phyloP scores from a whole-genome alignment of 2,329 filamentous ascomycete species.

The Pyrenophora graminea region DNA sequence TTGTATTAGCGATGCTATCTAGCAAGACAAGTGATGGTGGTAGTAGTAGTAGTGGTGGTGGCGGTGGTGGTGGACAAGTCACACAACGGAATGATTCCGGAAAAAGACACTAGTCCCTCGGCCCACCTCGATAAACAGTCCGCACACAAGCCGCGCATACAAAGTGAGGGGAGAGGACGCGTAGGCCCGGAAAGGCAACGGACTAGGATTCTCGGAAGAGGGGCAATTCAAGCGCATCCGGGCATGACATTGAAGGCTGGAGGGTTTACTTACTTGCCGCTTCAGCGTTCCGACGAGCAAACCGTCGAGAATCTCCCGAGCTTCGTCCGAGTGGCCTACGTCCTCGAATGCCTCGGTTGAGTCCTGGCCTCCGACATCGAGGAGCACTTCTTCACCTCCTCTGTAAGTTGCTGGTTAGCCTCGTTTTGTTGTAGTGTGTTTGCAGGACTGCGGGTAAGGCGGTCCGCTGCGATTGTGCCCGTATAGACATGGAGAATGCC shows the following conservation, averaged over 20 bases:
- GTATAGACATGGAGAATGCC: background rate
- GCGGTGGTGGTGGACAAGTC: no score
- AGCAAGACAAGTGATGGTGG: no score
- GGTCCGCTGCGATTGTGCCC: background rate
- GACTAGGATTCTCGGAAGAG: no score
- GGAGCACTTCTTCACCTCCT: conserved; percentile 96
- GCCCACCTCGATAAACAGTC: background rate
- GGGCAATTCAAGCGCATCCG: background rate
- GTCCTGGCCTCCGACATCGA: conserved; percentile 95
- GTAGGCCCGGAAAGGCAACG: no score
- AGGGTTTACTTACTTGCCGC: conserved; percentile 37
- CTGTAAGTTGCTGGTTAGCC: conserved; percentile 55
- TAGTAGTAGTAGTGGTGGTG: no score
- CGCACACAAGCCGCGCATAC: no score
- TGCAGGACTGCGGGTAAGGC: background rate
- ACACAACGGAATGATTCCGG: conserved; percentile 27
- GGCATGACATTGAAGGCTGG: background rate
- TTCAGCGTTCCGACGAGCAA: conserved; percentile 46
- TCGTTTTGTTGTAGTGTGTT: background rate
- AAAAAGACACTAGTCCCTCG: conserved; percentile 2
- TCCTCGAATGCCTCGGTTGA: conserved; percentile 98
- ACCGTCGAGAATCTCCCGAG: conserved; percentile 82
- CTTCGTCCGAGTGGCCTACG: conserved; percentile 98
- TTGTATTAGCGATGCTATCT: no score
- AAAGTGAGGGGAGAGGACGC: no score